These are phyloP conservation scores for Zygosaccharomyces lentus DNA, from an alignment of 805 yeast species.

Conservation along the genomic window DNA sequence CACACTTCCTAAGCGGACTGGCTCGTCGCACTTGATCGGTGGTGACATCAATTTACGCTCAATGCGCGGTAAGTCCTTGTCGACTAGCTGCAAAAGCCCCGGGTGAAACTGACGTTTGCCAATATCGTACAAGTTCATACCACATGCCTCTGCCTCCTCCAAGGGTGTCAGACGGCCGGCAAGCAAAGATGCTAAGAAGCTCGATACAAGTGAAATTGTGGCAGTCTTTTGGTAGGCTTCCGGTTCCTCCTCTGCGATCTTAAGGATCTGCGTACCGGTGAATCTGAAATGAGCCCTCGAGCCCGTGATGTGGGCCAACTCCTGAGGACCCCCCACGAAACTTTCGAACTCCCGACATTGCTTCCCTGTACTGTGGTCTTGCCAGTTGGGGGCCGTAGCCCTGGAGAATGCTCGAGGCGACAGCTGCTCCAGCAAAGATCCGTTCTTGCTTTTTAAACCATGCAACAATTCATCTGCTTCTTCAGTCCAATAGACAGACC, in stretches of 20 bases:
- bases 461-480: slow-evolving; percentile 42
- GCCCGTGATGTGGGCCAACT: slow-evolving; percentile 67
- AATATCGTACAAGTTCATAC: slow-evolving; percentile 84
- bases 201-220: slow-evolving; percentile 70
- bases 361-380: slow-evolving; percentile 78
- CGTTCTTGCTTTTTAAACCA: slow-evolving; percentile 31
- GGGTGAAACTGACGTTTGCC: slow-evolving; percentile 51
- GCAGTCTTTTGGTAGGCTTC: slow-evolving; percentile 51
- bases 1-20: slow-evolving; percentile 44
- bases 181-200: slow-evolving; percentile 68
- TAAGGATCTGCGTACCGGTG: slow-evolving; percentile 88
- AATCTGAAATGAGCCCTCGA: slow-evolving; percentile 85
- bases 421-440: slow-evolving; percentile 45
- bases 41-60: slow-evolving; percentile 42
- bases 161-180: slow-evolving; percentile 58
- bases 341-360: slow-evolving; percentile 62
- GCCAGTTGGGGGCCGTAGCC: slow-evolving; percentile 84
- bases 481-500: slow-evolving; percentile 75
- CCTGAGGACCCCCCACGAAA: slow-evolving; percentile 53
- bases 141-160: slow-evolving; percentile 88
- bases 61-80: slow-evolving; percentile 23
- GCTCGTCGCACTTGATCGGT: slow-evolving; percentile 41
- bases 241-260: slow-evolving; percentile 51
- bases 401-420: slow-evolving; percentile 53
- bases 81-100: slow-evolving; percentile 45